Evolutionary conservation across 495 filamentous ascomycete genomes (phyloP), one percentile per base, ranked within the genome.

Genomic region (Aspergillus heteromorphus): DNA sequence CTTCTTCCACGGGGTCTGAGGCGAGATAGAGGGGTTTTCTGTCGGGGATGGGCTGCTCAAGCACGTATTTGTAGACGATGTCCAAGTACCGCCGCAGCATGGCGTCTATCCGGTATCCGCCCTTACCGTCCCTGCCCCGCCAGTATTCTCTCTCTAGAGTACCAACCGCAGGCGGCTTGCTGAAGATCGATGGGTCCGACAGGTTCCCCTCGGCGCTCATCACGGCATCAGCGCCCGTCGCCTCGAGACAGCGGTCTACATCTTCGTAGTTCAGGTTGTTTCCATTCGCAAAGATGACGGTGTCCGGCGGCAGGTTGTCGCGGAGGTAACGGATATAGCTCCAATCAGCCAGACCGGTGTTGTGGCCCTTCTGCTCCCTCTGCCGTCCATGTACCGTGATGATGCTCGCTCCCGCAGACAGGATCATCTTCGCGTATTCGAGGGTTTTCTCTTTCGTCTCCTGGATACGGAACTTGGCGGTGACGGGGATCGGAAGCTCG

Each of bases 171-270:
- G 88, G 89, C 11, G 83, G 76, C 41, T 79, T 70, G 38, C 84
- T 83, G 68, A 97, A 97, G 30, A 97, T 87, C 1, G 84, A 83
- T 0, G 93, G 93, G 65, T 98, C 91, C 59, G 86, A 88, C 1
- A 98, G 79, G 62, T 95, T 96, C 1, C 91, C 92, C 63, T 98
- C 93, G 1, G 93, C 93, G 56, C 84, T 90, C 93, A 98, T 97
- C 29, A 98, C 86, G 13, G 80, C 93, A 68, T 98, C 93, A 1
- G 85, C 92, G 13, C 90, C 90, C 0, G 93, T 98, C n/a, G 75
- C 86, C 54, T 83, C 79, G 13, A 97, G 71, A 63, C 93, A 99
- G 29, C 66, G 66, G 30, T 83, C 79, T n/a, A 97, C 72, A 66
- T 97, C 95, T 1, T 80, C 87, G 51, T 88, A 78, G 67, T 85